phyloP scores from a whole-genome alignment of 176 grass and related monocot genomes.

The Avena insularis region DNA sequence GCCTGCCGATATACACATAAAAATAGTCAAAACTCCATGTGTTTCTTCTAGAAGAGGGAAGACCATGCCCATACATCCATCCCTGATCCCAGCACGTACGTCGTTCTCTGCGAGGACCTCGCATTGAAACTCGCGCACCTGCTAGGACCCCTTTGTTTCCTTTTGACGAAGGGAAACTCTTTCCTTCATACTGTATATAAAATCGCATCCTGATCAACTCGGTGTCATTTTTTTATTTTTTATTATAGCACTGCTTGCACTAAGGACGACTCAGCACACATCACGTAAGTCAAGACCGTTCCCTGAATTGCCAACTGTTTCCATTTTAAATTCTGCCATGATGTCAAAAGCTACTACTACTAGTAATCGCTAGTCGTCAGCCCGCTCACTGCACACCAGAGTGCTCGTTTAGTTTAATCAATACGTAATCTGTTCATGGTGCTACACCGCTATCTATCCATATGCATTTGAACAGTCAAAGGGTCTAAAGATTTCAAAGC shows the following conservation, averaged over 20 bases:
- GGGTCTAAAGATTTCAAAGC: constrained; percentile 51
- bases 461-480: constrained; percentile 39
- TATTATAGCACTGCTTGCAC: background rate
- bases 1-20: background rate
- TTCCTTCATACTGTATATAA: too few relatives aligned
- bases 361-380: background rate
- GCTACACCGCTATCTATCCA: too few relatives aligned
- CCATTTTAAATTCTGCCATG: constrained; percentile 16
- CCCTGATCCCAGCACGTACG: background rate
- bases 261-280: background rate
- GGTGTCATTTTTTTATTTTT: background rate
- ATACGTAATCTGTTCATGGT: too few relatives aligned
- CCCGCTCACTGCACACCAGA: background rate
- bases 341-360: background rate
- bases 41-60: constrained; percentile 31
- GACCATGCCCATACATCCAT: background rate
- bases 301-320: constrained; percentile 29
- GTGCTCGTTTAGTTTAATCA: background rate
- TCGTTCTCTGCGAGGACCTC: constrained; percentile 56
- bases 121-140: constrained; percentile 49
- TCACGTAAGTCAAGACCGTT: constrained; percentile 43
- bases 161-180: background rate
- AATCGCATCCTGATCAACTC: constrained; percentile 25
- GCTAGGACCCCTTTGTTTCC: background rate
- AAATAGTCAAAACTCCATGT: background rate